These are phyloP conservation scores for Colletotrichum tropicicola DNA, from an alignment of 2,329 filamentous ascomycete species.

Conservation along the genomic window DNA sequence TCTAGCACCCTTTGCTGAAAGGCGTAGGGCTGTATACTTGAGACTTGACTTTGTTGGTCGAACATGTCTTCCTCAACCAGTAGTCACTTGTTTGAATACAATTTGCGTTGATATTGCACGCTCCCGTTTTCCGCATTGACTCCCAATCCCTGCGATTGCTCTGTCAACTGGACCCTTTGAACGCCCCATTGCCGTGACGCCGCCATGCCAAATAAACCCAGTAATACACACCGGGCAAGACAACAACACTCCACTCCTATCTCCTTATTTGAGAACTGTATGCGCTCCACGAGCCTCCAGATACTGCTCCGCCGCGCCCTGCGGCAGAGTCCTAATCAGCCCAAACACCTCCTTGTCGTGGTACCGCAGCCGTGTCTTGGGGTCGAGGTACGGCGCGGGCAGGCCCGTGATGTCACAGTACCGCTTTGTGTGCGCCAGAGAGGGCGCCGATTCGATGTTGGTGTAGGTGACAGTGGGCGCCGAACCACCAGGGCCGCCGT, in stretches of 20 bases:
- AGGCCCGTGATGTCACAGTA: constrained; percentile 98
- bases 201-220: neutral
- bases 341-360: constrained; percentile 93
- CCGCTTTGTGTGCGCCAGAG: constrained; percentile 82
- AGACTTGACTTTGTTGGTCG: constrained; percentile 95
- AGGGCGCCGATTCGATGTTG: constrained; percentile 95
- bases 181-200: neutral
- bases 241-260: too few relatives aligned
- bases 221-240: neutral
- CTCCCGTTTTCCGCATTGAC: neutral
- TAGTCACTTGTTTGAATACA: neutral
- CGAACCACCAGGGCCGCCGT: constrained; percentile 47
- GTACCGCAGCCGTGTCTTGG: constrained; percentile 92
- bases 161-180: neutral
- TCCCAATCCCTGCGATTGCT: neutral
- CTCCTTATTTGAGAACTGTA: constrained; percentile 83
- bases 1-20: constrained; percentile 84
- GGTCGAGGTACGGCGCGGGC: constrained; percentile 90
- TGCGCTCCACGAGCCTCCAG: constrained; percentile 91
- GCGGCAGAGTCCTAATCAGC: constrained; percentile 81
- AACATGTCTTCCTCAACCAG: constrained; percentile 60
- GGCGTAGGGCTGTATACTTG: constrained; percentile 83
- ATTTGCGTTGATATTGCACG: neutral
- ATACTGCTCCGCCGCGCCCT: constrained; percentile 86
- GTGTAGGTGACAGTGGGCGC: constrained; percentile 88